These are phyloP conservation scores for Debaryomyces maramus DNA, from an alignment of 805 yeast species.

Conservation along the genomic window DNA sequence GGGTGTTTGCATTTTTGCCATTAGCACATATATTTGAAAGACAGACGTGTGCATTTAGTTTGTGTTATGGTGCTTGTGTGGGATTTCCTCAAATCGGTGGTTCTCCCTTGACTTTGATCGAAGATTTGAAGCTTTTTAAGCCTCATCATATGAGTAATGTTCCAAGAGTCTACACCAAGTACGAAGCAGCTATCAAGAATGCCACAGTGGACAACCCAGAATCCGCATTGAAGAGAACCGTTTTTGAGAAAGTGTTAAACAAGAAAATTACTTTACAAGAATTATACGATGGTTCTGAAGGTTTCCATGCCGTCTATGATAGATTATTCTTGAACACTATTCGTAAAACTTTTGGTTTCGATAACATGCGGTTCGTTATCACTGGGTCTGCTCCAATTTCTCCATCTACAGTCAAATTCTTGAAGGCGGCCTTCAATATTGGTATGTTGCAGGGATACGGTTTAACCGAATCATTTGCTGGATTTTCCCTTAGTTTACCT, in stretches of 20 bases:
- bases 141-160: constrained; percentile 32
- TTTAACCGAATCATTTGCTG: constrained; percentile 65
- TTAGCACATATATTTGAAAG: constrained; percentile 41
- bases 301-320: constrained; percentile 35
- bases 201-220: background rate
- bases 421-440: constrained; percentile 60
- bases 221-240: constrained; percentile 11
- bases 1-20: constrained; percentile 29
- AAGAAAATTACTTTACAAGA: constrained; percentile 29
- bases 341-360: constrained; percentile 25
- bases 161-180: constrained; percentile 41
- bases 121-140: constrained; percentile 28
- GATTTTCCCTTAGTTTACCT: constrained; percentile 40
- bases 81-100: constrained; percentile 30
- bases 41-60: constrained; percentile 20
- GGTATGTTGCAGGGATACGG: constrained; percentile 75
- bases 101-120: constrained; percentile 21
- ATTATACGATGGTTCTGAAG: constrained; percentile 39
- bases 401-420: constrained; percentile 57
- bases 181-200: constrained; percentile 22
- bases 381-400: constrained; percentile 72
- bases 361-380: constrained; percentile 22
- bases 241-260: constrained; percentile 21
- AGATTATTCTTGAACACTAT: constrained; percentile 20
- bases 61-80: constrained; percentile 26